Evolutionary conservation across 2,329 filamentous ascomycete species (phyloP), one percentile per base, ranked within the genome.

Genomic region (Fusarium drepaniforme): DNA sequence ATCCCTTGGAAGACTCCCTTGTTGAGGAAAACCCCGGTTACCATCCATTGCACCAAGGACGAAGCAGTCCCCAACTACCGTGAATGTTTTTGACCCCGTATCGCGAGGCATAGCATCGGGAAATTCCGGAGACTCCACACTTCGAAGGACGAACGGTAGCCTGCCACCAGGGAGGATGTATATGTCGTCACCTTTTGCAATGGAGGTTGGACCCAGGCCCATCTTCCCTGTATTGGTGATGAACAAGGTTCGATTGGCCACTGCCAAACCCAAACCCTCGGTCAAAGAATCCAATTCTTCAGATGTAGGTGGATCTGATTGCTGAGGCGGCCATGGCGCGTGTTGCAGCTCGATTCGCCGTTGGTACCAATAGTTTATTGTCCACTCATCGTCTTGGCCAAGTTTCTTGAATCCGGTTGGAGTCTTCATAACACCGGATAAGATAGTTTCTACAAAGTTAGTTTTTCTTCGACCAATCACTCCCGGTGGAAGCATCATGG

Each of bases 51-150:
- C 33, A 3, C n/a, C 33, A n/a, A 18, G 18, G 53, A 57, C 3
- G 30, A 57, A 57, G 18, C 53, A 57, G 33, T 37, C 53, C 13
- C 53, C 53, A 21, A 57, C 33, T 21, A 57, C 12, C 8, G 18
- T 13, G 30, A 12, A 23, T 18, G 30, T 16, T 12, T 16, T 8
- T 6, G 12, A 11, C n/a, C 7, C 5, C 7, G 21, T 3, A 21
- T n/a, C 6, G 3, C 1, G 15, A 28, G 4, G 6, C 11, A 16
- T 3, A 8, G 3, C 1, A 57, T 15, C 7, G 4, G 13, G 11
- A 42, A n/a, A 11, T 5, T 0, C 38, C 11, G n/a, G 30, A 21
- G 30, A n/a, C 3, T 13, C 2, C n/a, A 13, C 25, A 4, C 37
- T 21, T 3, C 56, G 35, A 3, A 59, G 35, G 8, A 59, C 15